These are phyloP conservation scores for Closterium sp. DNA, from an alignment of 139 green algal species.

Conservation along the genomic window DNA sequence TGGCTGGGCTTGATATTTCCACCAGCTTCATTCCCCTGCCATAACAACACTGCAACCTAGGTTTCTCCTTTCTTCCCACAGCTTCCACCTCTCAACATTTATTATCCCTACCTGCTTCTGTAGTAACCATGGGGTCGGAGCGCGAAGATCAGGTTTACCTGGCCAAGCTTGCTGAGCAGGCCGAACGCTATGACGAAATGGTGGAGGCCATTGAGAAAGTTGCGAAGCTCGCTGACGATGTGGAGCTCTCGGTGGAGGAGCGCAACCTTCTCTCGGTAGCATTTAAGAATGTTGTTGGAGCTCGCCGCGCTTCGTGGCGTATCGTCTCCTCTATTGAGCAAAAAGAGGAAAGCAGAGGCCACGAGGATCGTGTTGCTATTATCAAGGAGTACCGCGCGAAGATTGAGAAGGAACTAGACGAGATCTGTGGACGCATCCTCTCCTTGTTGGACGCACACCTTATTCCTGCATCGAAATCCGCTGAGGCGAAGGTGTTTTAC, in stretches of 20 bases:
- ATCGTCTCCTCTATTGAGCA: conserved; percentile 63
- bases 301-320: conserved; percentile 58
- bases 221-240: conserved; percentile 36
- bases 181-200: conserved; percentile 89
- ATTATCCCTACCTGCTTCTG: neutral
- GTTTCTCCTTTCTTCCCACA: neutral
- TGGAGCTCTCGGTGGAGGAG: conserved; percentile 58
- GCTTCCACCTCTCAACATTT: neutral
- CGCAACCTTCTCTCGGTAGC: conserved; percentile 61
- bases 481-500: conserved; percentile 63
- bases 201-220: conserved; percentile 58
- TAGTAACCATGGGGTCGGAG: conserved; percentile 19
- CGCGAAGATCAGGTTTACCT: conserved; percentile 62
- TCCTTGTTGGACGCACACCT: conserved; percentile 56
- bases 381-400: conserved; percentile 58
- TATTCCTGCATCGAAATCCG: conserved; percentile 47
- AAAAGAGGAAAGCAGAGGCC: conserved; percentile 55
- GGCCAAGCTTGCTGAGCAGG: conserved; percentile 97
- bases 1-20: neutral
- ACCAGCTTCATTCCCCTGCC: neutral
- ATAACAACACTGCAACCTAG: neutral
- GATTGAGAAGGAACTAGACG: conserved; percentile 54
- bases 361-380: conserved; percentile 46
- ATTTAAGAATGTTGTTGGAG: conserved; percentile 66
- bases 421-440: conserved; percentile 57